phyloP scores from a whole-genome alignment of 2,329 filamentous ascomycete genomes.

The Blastomyces gilchristii region DNA sequence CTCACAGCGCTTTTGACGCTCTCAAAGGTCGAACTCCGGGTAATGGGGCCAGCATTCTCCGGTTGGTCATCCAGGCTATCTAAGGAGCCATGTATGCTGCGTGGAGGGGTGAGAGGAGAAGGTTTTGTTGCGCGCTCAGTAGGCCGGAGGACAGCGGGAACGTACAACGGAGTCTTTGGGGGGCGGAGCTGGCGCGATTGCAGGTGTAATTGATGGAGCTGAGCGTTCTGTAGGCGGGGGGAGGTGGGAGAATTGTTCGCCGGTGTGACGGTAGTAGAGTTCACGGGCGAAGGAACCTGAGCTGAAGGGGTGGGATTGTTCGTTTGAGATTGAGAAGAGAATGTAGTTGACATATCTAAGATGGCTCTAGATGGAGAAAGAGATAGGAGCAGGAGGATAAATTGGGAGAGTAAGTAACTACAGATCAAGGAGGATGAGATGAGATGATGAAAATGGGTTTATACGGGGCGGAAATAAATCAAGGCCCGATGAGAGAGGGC shows the following conservation, averaged over 20 bases:
- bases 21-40: constrained; percentile 33
- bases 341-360: not conserved
- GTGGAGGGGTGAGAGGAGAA: constrained; percentile 40
- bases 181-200: constrained; percentile 49
- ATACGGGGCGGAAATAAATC: too few relatives aligned
- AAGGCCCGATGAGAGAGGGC: too few relatives aligned
- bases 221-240: constrained; percentile 35
- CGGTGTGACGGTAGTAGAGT: constrained; percentile 37
- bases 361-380: too few relatives aligned
- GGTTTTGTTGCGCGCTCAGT: constrained; percentile 44
- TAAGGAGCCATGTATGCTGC: constrained; percentile 47
- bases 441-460: too few relatives aligned
- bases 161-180: constrained; percentile 51
- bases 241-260: constrained; percentile 46
- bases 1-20: constrained; percentile 34
- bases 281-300: not conserved
- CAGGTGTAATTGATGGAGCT: constrained; percentile 22
- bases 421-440: too few relatives aligned
- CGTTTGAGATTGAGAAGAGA: not conserved
- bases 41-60: constrained; percentile 23
- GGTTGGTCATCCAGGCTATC: constrained; percentile 34
- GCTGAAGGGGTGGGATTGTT: not conserved
- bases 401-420: too few relatives aligned
- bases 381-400: too few relatives aligned
- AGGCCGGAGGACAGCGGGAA: constrained; percentile 52